Evolutionary conservation across 2,329 filamentous ascomycete genomes (phyloP).

Genomic region (Parafenestella ontariensis): DNA sequence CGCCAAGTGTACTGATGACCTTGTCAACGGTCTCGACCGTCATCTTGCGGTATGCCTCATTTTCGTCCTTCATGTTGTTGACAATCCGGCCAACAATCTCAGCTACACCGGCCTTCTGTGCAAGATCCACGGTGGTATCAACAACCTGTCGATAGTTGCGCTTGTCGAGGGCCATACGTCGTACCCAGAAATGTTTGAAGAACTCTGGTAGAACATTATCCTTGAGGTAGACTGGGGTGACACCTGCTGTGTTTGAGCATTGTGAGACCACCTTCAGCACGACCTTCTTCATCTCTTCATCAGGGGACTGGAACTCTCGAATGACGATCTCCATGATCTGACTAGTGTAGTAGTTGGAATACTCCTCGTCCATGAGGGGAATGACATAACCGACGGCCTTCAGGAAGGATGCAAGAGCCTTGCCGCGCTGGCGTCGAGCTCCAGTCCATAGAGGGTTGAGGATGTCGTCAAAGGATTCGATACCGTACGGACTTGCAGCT

Average conservation of each 20-base stretch:
- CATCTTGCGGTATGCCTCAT: slow-evolving; percentile 98
- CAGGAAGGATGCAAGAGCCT: slow-evolving; percentile 92
- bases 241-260: slow-evolving; percentile 91
- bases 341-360: slow-evolving; percentile 97
- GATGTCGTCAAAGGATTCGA: slow-evolving; percentile 98
- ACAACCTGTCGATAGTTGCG: slow-evolving; percentile 98
- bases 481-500: slow-evolving; percentile 97
- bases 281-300: slow-evolving; percentile 99
- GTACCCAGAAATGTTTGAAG: slow-evolving; percentile 98
- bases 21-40: slow-evolving; percentile 98
- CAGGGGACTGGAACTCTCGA: slow-evolving; percentile 93
- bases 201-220: slow-evolving; percentile 95
- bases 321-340: slow-evolving; percentile 99
- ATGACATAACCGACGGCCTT: slow-evolving; percentile 99
- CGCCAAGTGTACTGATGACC: slow-evolving; percentile 88
- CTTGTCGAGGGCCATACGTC: slow-evolving; percentile 95
- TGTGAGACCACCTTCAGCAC: slow-evolving; percentile 97
- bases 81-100: slow-evolving; percentile 95
- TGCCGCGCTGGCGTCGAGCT: slow-evolving; percentile 93
- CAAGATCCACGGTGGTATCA: slow-evolving; percentile 95
- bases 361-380: slow-evolving; percentile 98
- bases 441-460: slow-evolving; percentile 97
- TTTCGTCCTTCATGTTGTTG: slow-evolving; percentile 96
- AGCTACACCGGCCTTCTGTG: slow-evolving; percentile 95
- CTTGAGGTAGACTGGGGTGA: slow-evolving; percentile 92